Conservation (phyloP, 1,284 basidiomycete genomes). For the Boletellus dicymbophilus region DNA sequence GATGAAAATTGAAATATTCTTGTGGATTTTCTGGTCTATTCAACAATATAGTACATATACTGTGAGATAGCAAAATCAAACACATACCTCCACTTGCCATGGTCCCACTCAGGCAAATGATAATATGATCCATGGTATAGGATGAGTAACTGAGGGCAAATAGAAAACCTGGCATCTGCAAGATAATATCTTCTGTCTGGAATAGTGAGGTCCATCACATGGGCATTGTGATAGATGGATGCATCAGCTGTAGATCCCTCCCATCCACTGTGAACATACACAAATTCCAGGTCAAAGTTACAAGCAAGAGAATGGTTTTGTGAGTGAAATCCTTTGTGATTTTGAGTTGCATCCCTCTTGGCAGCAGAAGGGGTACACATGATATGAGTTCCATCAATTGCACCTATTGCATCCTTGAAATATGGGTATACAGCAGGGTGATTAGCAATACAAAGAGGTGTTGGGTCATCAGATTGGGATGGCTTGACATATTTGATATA, state of each 20-base stretch:
- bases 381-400: constrained; percentile 5
- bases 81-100: background rate
- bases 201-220: background rate
- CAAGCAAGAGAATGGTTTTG: constrained; percentile 1
- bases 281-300: constrained; percentile 4
- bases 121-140: background rate
- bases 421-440: too few species aligned
- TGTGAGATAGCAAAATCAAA: too few species aligned
- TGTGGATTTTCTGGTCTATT: background rate
- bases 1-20: background rate
- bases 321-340: constrained; percentile 1
- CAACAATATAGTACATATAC: background rate
- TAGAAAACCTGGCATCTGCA: background rate
- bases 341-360: background rate
- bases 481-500: too few species aligned
- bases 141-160: background rate
- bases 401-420: too few species aligned
- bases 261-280: constrained; percentile 6
- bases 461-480: too few species aligned
- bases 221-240: background rate
- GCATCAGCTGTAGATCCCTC: background rate
- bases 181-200: constrained; percentile 6
- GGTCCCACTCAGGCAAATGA: background rate
- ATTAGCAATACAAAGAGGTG: too few species aligned
- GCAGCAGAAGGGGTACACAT: background rate